Evolutionary conservation across 169 alveolate species (phyloP).

Genomic region (Eimeria necatrix): DNA sequence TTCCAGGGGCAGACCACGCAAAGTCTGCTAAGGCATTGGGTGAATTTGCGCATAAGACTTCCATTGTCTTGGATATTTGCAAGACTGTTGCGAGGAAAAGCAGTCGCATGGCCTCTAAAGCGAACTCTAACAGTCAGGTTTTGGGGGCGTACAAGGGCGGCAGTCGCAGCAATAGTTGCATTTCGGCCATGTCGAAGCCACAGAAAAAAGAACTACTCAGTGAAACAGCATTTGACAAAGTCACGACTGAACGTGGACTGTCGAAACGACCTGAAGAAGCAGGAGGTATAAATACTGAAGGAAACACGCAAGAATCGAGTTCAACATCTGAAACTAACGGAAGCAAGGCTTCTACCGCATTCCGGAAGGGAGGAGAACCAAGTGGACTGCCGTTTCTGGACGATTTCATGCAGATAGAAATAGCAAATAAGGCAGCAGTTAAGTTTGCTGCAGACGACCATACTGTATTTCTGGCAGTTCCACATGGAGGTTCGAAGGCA

Average conservation of each 20-base stretch:
- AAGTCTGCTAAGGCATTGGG: constrained; percentile 73
- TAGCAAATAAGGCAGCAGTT: constrained; percentile 62
- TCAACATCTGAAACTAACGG: background rate
- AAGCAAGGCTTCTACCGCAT: background rate
- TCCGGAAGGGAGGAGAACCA: background rate
- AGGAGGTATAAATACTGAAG: background rate
- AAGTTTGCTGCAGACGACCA: constrained; percentile 46
- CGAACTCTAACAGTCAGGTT: constrained; percentile 13
- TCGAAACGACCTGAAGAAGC: background rate
- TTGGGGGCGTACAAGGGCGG: constrained; percentile 34
- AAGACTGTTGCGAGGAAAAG: constrained; percentile 62
- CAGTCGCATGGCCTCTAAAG: constrained; percentile 41
- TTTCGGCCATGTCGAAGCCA: constrained; percentile 6
- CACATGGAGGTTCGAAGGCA: constrained; percentile 8
- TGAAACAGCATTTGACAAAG: constrained; percentile 54
- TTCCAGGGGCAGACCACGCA: constrained; percentile 53
- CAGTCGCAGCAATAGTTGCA: constrained; percentile 45
- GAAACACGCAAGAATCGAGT: background rate
- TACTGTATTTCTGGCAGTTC: background rate
- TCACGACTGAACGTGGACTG: constrained; percentile 57
- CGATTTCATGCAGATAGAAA: constrained; percentile 30
- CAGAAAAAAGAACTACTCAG: background rate
- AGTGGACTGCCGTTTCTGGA: background rate
- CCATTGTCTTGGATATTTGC: constrained; percentile 62
- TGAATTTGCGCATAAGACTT: constrained; percentile 66